These are phyloP conservation scores for Dichomitus squalens DNA, from an alignment of 1,284 basidiomycete genomes.

Conservation along the genomic window DNA sequence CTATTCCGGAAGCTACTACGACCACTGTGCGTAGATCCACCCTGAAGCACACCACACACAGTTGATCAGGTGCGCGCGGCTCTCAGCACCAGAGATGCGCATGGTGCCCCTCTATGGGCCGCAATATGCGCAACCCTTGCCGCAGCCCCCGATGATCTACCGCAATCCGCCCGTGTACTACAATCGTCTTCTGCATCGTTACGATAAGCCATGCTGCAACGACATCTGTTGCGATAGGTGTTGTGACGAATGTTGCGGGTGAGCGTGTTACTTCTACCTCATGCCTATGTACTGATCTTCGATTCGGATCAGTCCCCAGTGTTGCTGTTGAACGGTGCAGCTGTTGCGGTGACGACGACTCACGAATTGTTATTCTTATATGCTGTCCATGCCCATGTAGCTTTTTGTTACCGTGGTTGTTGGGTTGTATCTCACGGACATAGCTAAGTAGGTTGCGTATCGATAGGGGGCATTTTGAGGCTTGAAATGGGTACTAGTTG, in stretches of 20 bases:
- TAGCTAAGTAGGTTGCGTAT: too few species aligned
- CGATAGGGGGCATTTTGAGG: too few species aligned
- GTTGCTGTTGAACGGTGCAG: slow-evolving; percentile 12
- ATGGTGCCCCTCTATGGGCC: slow-evolving; percentile 23
- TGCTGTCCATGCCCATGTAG: not conserved
- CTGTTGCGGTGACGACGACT: not conserved
- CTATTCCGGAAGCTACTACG: slow-evolving; percentile 27
- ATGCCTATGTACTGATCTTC: not conserved
- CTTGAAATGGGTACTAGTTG: too few species aligned
- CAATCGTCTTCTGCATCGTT: slow-evolving; percentile 14
- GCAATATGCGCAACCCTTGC: slow-evolving; percentile 27
- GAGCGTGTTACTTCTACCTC: not conserved
- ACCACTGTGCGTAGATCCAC: slow-evolving; percentile 19
- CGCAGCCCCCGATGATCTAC: slow-evolving; percentile 30
- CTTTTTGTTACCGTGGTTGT: too few species aligned
- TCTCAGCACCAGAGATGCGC: slow-evolving; percentile 31
- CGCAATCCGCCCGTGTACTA: slow-evolving; percentile 20
- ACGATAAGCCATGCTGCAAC: slow-evolving; percentile 14
- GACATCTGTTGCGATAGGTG: slow-evolving; percentile 23
- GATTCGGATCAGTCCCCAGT: slow-evolving; percentile 7
- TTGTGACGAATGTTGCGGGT: slow-evolving; percentile 25
- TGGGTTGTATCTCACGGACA: too few species aligned
- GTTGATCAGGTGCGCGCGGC: not conserved
- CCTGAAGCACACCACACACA: not conserved
- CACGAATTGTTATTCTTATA: not conserved